Conservation (phyloP, 2,329 filamentous ascomycete species). For the Hypoxylon sp. region DNA sequence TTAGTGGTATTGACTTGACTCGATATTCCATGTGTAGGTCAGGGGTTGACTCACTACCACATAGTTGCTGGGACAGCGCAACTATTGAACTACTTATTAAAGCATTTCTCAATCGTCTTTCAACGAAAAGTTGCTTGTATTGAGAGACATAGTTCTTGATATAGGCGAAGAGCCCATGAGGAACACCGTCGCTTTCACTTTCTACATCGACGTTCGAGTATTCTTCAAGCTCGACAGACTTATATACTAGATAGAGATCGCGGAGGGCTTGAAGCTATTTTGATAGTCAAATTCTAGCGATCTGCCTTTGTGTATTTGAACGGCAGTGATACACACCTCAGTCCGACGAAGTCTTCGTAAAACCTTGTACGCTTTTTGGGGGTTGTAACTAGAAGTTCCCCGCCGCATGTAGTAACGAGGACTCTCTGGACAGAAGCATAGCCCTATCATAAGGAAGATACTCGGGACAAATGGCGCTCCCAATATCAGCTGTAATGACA, state of each 20-base stretch:
- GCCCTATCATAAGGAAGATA: constrained; percentile 53
- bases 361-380: constrained; percentile 55
- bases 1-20: constrained; percentile 56
- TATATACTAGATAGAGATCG: constrained; percentile 60
- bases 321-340: constrained; percentile 45
- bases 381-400: constrained; percentile 56
- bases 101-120: constrained; percentile 52
- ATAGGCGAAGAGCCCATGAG: constrained; percentile 38
- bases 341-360: constrained; percentile 58
- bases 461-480: constrained; percentile 57
- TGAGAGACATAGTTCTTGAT: constrained; percentile 40
- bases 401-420: constrained; percentile 59
- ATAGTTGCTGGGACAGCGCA: constrained; percentile 54
- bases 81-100: constrained; percentile 55
- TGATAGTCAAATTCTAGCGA: neutral
- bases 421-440: constrained; percentile 60
- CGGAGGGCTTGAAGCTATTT: constrained; percentile 59
- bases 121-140: constrained; percentile 49
- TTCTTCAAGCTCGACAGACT: constrained; percentile 50
- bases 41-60: constrained; percentile 52
- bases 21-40: neutral
- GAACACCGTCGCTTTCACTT: constrained; percentile 17
- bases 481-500: constrained; percentile 54
- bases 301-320: neutral
- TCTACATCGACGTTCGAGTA: constrained; percentile 29